phyloP scores from a whole-genome alignment of 2,329 filamentous ascomycete genomes.

The Alternaria arborescens region DNA sequence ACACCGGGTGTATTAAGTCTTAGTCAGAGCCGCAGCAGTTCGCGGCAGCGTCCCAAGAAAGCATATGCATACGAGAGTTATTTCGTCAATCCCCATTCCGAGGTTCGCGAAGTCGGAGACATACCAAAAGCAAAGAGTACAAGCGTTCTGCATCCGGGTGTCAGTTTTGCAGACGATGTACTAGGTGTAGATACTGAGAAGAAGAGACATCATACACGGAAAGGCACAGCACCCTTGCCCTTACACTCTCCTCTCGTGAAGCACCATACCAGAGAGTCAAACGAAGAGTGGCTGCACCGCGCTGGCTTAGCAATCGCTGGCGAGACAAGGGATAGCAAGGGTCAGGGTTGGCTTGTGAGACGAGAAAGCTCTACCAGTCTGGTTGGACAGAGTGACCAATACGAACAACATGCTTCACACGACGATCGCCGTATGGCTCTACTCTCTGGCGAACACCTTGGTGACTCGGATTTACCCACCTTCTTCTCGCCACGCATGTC shows the following conservation, averaged over 20 bases:
- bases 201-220: constrained; percentile 39
- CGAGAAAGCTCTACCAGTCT: constrained; percentile 65
- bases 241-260: constrained; percentile 34
- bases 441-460: constrained; percentile 46
- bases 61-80: constrained; percentile 46
- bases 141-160: constrained; percentile 48
- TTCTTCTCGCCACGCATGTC: constrained; percentile 44
- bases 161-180: constrained; percentile 36
- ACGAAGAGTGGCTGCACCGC: constrained; percentile 67
- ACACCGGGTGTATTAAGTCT: constrained; percentile 59
- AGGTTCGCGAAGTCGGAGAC: constrained; percentile 38
- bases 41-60: constrained; percentile 48
- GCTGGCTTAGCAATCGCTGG: constrained; percentile 65
- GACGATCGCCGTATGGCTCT: constrained; percentile 37
- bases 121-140: constrained; percentile 60
- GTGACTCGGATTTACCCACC: constrained; percentile 43
- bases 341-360: constrained; percentile 68
- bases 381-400: constrained; percentile 50
- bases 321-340: constrained; percentile 67
- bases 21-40: constrained; percentile 48
- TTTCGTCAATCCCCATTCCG: constrained; percentile 36
- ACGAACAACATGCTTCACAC: constrained; percentile 39
- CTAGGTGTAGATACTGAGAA: constrained; percentile 13
- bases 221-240: constrained; percentile 41
- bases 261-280: constrained; percentile 43